phyloP scores from a whole-genome alignment of 1,139 yeast genomes.

The Entelexis sorbosivorans region DNA sequence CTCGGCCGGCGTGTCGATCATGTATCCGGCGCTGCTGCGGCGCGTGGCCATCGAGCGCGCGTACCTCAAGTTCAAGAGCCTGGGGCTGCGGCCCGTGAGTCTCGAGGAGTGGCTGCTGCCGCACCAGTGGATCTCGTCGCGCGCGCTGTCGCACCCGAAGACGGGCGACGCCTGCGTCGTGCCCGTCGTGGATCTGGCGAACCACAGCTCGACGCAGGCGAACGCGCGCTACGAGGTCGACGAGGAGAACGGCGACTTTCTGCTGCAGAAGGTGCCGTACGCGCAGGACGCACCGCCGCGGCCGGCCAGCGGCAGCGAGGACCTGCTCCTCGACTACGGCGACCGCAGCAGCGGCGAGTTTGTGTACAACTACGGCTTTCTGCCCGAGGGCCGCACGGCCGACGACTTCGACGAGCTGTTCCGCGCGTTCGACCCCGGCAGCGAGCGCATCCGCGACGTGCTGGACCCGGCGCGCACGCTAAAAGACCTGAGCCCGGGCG shows the following conservation, averaged over 20 bases:
- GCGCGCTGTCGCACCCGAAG: conserved; percentile 26
- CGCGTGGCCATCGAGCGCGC: conserved; percentile 24
- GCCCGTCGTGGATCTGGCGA: conserved; percentile 33
- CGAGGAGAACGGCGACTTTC: conserved; percentile 24
- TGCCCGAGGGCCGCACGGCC: conserved; percentile 25
- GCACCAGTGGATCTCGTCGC: conserved; percentile 31
- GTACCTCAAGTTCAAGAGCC: conserved; percentile 22
- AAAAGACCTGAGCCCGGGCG: conserved; percentile 17
- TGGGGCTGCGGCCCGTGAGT: not conserved
- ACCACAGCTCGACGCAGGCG: conserved; percentile 26
- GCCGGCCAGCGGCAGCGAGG: conserved; percentile 14
- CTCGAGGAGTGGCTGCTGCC: conserved; percentile 27
- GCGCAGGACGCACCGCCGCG: not conserved
- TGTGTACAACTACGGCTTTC: conserved; percentile 35
- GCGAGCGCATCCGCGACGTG: conserved; percentile 21
- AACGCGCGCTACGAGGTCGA: conserved; percentile 31
- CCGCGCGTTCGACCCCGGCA: conserved; percentile 22
- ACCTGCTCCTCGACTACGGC: conserved; percentile 33
- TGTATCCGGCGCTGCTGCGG: conserved; percentile 28
- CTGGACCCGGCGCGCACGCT: conserved; percentile 19
- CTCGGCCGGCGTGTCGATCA: conserved; percentile 25
- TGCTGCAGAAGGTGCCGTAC: conserved; percentile 19
- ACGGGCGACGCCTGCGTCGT: conserved; percentile 25
- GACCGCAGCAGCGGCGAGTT: conserved; percentile 28
- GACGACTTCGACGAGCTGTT: conserved; percentile 15